Conservation (phyloP, 805 yeast species). For the Monosporozyma solicola region DNA sequence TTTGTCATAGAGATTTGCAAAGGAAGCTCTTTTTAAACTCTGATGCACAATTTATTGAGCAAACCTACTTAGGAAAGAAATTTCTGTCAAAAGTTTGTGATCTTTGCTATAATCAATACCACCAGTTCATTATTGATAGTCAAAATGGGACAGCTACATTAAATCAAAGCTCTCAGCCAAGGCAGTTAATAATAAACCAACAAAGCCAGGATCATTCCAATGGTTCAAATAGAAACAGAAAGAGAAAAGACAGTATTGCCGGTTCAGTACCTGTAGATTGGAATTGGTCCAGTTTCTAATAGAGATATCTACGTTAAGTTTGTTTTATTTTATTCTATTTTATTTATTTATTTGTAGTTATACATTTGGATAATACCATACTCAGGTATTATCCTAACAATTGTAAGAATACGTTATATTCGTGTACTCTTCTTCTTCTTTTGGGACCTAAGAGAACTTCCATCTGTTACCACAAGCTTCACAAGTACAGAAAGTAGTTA, state of each 20-base stretch:
- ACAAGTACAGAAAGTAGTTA: slow-evolving; percentile 96
- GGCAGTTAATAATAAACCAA: slow-evolving; percentile 1
- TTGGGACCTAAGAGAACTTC: slow-evolving; percentile 68
- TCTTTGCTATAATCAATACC: slow-evolving; percentile 47
- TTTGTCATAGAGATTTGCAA: slow-evolving; percentile 59
- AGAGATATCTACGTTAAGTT: background rate
- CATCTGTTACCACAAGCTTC: slow-evolving; percentile 96
- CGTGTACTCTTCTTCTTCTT: background rate
- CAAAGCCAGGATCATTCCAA: background rate
- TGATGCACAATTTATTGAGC: slow-evolving; percentile 42
- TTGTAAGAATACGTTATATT: background rate
- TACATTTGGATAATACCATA: background rate
- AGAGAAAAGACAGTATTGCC: slow-evolving; percentile 26
- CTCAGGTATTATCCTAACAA: background rate
- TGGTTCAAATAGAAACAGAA: background rate
- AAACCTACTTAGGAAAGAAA: slow-evolving; percentile 35
- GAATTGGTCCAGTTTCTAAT: slow-evolving; percentile 68
- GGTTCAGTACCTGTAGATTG: slow-evolving; percentile 63
- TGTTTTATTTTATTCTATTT: background rate
- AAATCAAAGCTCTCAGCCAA: slow-evolving; percentile 1
- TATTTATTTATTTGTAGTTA: background rate
- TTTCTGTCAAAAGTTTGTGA: slow-evolving; percentile 60
- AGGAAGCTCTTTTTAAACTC: slow-evolving; percentile 47
- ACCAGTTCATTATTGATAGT: background rate
- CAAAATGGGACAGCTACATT: background rate